Evolutionary conservation across 2,329 filamentous ascomycete genomes (phyloP).

Genomic region (Aspergillus aculeatus): DNA sequence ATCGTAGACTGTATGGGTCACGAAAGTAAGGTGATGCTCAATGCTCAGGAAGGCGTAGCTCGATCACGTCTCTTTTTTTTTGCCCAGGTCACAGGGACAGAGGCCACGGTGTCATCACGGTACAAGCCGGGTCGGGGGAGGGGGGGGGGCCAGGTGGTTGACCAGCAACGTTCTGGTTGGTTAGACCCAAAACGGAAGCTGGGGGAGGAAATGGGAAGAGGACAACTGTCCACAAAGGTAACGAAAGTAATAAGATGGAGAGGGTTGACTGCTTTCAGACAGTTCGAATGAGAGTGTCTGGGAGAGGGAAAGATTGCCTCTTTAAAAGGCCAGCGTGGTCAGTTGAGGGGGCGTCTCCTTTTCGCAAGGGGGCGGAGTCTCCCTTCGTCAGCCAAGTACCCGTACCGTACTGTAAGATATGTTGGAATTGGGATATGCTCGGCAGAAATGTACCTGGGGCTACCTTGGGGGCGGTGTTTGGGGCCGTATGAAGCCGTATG

Average conservation of each 20-base stretch:
- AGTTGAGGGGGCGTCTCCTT: slow-evolving; percentile 19
- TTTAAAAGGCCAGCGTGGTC: slow-evolving; percentile 46
- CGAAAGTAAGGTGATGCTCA: slow-evolving; percentile 1
- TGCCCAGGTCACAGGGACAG: slow-evolving; percentile 16
- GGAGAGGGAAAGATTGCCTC: slow-evolving; percentile 21
- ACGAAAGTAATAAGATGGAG: slow-evolving; percentile 15
- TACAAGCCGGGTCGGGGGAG: slow-evolving; percentile 27
- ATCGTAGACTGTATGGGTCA: not conserved
- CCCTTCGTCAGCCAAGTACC: slow-evolving; percentile 18
- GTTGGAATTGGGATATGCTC: too few relatives aligned
- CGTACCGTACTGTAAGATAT: slow-evolving; percentile 11
- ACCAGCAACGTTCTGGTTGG: not conserved
- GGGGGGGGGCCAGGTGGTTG: slow-evolving; percentile 5
- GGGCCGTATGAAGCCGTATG: not conserved
- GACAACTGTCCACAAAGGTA: slow-evolving; percentile 35
- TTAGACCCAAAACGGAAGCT: slow-evolving; percentile 16
- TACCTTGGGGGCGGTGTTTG: not conserved
- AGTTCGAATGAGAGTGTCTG: not conserved
- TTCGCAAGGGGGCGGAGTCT: slow-evolving; percentile 21
- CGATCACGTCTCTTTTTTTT: slow-evolving; percentile 10
- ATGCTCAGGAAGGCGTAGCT: slow-evolving; percentile 3
- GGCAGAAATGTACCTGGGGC: too few relatives aligned
- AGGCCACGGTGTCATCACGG: slow-evolving; percentile 41
- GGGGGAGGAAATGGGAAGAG: slow-evolving; percentile 22
- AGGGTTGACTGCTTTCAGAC: slow-evolving; percentile 8